Base-by-base conservation (phyloP, 73 alveolate genomes). In the Paraurostyla sp. region DNA sequence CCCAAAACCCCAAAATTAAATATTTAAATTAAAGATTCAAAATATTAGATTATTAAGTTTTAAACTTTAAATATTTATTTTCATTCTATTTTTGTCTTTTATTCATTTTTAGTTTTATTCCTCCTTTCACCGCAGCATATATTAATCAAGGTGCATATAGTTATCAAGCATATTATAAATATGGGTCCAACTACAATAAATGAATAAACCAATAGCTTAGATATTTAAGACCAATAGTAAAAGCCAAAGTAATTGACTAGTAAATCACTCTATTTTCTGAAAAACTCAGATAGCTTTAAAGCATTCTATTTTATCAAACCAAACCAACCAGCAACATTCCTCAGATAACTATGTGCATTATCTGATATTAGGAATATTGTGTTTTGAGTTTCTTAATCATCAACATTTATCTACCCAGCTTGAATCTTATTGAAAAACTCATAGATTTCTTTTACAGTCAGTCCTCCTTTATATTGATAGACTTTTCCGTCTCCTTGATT, bases 371-470 rank as follows among this genome's bases (percentile, higher is more conserved):
- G 38, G 15, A 38, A 15, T 7, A 65, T 65, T 3, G 56, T 9
- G 25, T 13, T 54, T 20, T 54, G 15, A 20, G 36, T 4, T 20
- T 54, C 27, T 54, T 54, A 6, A 54, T 38, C 23, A 18, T n/a
- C 42, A 65, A 65, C 23, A 18, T 60, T 50, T 6, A 13, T 25
- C 7, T 33, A 65, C 41, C 41, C 16, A 38, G 58, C 82, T 65
- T n/a, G n/a, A n/a, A n/a, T n/a, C n/a, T 65, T 65, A 38, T 65
- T 65, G 4, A 65, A 38, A 38, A 65, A 65, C 25, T 65, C 82
- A 65, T 65, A 65, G 22, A 65, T 15, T 3, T 32, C 58, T 65
- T 40, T 65, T 2, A 35, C 3, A 1, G 27, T 38, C 3, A 38
- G 38, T 7, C 41, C 58, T 18, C 82, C 82, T 6, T 29, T 65